A percentile compares a stretch with the other conserved stretches of the same genome.
phyloP scores from a whole-genome alignment of 345 rosid genomes.

The Cardiospermum halicacabum region DNA sequence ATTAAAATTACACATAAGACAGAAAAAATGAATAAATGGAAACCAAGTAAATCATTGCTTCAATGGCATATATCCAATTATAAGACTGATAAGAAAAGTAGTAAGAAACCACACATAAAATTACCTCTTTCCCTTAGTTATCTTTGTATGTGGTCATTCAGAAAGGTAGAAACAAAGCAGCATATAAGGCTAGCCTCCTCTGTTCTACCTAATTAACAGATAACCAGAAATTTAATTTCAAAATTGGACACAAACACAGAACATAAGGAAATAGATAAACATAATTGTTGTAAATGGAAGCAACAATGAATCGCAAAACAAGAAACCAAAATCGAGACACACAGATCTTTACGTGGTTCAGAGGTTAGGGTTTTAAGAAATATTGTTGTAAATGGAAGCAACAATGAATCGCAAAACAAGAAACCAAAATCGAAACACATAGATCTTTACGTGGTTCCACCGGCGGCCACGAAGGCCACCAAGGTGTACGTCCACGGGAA shows the following conservation, averaged over 20 bases:
- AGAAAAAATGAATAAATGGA: neutral
- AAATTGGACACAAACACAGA: neutral
- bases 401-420: too few species aligned
- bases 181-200: constrained; percentile 63
- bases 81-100: neutral
- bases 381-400: too few species aligned
- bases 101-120: neutral
- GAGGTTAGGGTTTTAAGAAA: too few species aligned
- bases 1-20: neutral
- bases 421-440: too few species aligned
- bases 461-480: too few species aligned
- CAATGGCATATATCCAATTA: neutral
- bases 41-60: neutral
- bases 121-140: constrained; percentile 62
- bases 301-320: too few species aligned
- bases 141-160: constrained; percentile 46
- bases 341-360: too few species aligned
- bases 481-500: too few species aligned
- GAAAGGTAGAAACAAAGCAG: constrained; percentile 79
- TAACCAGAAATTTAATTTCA: constrained; percentile 14
- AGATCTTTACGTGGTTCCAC: too few species aligned
- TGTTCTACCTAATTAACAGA: constrained; percentile 54
- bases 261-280: neutral
- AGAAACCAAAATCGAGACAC: too few species aligned
- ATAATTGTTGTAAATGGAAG: too few species aligned